Evolutionary conservation across 805 yeast species (phyloP).

Genomic region (Phaffomyces thermotolerans): DNA sequence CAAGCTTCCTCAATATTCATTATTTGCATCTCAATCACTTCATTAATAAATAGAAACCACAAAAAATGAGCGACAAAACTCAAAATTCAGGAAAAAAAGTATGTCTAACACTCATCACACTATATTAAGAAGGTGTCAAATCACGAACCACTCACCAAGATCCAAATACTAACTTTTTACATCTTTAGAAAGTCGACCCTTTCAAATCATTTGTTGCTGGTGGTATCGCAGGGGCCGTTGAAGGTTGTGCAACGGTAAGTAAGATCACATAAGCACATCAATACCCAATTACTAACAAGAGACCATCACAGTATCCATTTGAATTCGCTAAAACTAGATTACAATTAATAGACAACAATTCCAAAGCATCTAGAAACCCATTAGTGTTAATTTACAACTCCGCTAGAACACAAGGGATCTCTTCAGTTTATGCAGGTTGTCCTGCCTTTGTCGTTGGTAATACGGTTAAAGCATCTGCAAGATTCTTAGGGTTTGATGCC

Average conservation of each 20-base stretch:
- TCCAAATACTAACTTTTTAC: neutral
- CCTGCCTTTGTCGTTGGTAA: slow-evolving; percentile 95
- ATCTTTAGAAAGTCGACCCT: slow-evolving; percentile 47
- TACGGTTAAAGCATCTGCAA: slow-evolving; percentile 91
- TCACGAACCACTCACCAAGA: no score
- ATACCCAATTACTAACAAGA: neutral
- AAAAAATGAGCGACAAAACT: neutral
- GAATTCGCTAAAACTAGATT: slow-evolving; percentile 94
- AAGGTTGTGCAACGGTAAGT: slow-evolving; percentile 66
- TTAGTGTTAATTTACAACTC: slow-evolving; percentile 68
- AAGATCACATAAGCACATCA: neutral
- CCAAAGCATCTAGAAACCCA: slow-evolving; percentile 74
- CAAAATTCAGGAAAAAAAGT: no score
- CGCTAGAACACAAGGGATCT: slow-evolving; percentile 70
- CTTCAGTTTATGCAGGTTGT: slow-evolving; percentile 86
- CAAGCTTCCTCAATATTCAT: no score
- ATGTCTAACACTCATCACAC: no score
- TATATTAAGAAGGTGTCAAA: neutral
- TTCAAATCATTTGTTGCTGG: slow-evolving; percentile 86
- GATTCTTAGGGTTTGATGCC: slow-evolving; percentile 88
- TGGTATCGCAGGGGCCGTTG: slow-evolving; percentile 94
- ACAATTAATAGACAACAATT: slow-evolving; percentile 65
- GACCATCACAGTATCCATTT: slow-evolving; percentile 58
- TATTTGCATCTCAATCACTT: no score
- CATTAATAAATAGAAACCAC: neutral